Evolutionary conservation across 2,329 filamentous ascomycete species (phyloP).

Genomic region (Colletotrichum lini): DNA sequence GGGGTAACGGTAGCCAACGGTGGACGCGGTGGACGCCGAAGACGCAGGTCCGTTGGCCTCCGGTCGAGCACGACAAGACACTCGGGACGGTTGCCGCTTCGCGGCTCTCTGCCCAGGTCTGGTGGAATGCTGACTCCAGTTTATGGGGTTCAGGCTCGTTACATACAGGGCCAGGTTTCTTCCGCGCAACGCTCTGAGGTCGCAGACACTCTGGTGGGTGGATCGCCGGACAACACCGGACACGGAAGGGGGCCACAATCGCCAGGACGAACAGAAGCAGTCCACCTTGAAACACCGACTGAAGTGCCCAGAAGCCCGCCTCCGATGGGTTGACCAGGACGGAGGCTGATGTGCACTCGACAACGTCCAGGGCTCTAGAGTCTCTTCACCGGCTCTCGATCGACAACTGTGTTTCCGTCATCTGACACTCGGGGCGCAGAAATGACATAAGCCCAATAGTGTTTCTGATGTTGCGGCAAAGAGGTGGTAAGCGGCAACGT

Average conservation of each 20-base stretch:
- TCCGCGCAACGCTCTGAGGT: slow-evolving; percentile 17
- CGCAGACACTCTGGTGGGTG: slow-evolving; percentile 17
- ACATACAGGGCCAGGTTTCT: slow-evolving; percentile 21
- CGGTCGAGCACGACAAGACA: slow-evolving; percentile 4
- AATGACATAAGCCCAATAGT: slow-evolving; percentile 19
- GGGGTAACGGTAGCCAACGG: slow-evolving; percentile 28
- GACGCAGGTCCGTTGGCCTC: slow-evolving; percentile 35
- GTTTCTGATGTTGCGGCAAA: neutral
- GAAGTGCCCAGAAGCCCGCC: slow-evolving; percentile 15
- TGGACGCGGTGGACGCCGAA: slow-evolving; percentile 26
- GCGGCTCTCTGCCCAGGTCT: slow-evolving; percentile 7
- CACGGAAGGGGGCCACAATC: neutral
- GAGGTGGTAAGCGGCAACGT: slow-evolving; percentile 27
- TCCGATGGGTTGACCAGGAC: slow-evolving; percentile 16
- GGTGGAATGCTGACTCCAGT: neutral
- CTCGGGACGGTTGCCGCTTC: slow-evolving; percentile 7
- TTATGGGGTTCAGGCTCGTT: neutral
- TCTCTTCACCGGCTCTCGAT: neutral
- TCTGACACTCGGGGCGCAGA: slow-evolving; percentile 2
- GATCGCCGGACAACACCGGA: slow-evolving; percentile 17
- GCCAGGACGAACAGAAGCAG: slow-evolving; percentile 1
- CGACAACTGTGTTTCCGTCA: neutral
- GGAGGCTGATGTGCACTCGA: neutral
- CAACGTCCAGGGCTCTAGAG: neutral
- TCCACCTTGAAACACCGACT: neutral